phyloP scores from a whole-genome alignment of 768 basidiomycete species.

The Lactarius akahatsu region DNA sequence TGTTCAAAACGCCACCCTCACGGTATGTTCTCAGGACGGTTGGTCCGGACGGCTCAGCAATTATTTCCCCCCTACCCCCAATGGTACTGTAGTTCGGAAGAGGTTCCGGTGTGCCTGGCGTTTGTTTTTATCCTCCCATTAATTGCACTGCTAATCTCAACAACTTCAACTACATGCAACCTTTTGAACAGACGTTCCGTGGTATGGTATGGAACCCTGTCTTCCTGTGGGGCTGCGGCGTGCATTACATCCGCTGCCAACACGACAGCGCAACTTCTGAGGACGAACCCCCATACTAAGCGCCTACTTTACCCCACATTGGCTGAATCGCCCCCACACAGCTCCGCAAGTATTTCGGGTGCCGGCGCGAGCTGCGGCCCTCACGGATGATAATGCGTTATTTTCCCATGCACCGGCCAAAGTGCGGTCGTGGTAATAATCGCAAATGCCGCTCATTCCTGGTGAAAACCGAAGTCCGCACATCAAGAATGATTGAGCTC shows the following conservation, averaged over 20 bases:
- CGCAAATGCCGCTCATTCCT: neutral
- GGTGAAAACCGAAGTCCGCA: slow-evolving; percentile 12
- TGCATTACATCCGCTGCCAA: neutral
- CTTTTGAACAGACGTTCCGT: neutral
- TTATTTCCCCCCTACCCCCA: neutral
- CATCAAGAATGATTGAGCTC: neutral
- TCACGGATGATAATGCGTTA: neutral
- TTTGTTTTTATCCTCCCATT: neutral
- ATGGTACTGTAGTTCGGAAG: neutral
- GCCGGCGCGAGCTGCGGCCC: neutral
- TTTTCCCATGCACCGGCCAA: neutral
- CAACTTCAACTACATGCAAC: neutral
- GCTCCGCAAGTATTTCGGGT: slow-evolving; percentile 17
- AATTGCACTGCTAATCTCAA: neutral
- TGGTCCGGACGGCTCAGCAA: neutral
- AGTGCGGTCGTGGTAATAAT: neutral
- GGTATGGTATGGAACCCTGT: neutral
- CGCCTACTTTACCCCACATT: slow-evolving; percentile 14
- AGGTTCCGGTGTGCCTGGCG: neutral
- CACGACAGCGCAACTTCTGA: neutral
- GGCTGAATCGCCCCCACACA: slow-evolving; percentile 7
- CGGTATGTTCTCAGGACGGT: neutral
- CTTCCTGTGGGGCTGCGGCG: neutral
- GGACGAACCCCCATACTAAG: neutral
- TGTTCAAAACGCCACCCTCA: neutral